Base-by-base conservation (phyloP, 2,329 filamentous ascomycete species). In the Harringtonia aguacate region DNA sequence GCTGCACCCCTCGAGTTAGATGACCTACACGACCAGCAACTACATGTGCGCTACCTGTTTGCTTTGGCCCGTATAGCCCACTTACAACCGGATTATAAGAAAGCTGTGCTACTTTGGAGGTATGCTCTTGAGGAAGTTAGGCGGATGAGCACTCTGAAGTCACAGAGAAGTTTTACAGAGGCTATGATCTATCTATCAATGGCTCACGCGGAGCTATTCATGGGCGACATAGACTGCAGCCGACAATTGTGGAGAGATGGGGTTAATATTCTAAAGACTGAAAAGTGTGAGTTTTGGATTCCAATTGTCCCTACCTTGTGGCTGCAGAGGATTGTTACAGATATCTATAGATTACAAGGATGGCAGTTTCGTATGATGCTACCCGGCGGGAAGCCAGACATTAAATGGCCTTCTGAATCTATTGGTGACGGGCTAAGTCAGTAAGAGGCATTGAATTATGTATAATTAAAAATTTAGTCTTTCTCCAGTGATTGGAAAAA, bases 211-310 rank as follows among this genome's bases (percentile, higher is more conserved):
- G 38, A 36, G 31, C 34, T 41, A 10, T 17, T 9, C 14, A 22
- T 17, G 1, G 38, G 20, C 2, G 38, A 45, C 27, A n/a, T 17
- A 3, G 12, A 29, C 27, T 7, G 21, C 4, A 20, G n/a, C 1
- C 24, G 20, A 5, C 9, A 18, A 9, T 24, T 27, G 8, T 45
- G 43, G 43, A 30, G 31, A 5, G 10, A 31, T n/a, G 43, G 43
- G 12, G 5, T 37, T 3, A 33, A 22, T 3, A 45, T 45, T 5
- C 15, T 45, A 27, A 18, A 27, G 4, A 30, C 3, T 2, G 38
- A 36, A 27, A 41, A 24, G 18, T 45, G 38, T 33, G 43, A 45
- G 43, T 41, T 45, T 20, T 45, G 43, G 43, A 36, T 45, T 2
- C 43, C 43, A 5, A n/a, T 37, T 14, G 38, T 41, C 4, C 12